phyloP scores from a whole-genome alignment of 352 stramenopile species.

The Phytophthora chlamydospora region DNA sequence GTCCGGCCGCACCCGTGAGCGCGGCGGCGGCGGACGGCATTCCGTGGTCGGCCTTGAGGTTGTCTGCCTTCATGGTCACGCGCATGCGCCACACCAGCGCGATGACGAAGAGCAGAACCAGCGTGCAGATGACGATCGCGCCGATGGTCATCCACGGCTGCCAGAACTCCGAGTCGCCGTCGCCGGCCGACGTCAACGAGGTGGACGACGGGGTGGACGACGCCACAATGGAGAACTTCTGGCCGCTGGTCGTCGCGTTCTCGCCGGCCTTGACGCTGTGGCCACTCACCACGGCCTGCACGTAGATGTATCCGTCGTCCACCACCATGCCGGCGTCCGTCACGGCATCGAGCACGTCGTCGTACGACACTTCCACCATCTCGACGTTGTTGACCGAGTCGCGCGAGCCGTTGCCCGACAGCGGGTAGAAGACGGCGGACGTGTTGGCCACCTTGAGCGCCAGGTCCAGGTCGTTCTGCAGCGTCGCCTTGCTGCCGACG shows the following conservation, averaged over 20 bases:
- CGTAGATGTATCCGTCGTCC: conserved; percentile 48
- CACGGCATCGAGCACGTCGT: conserved; percentile 42
- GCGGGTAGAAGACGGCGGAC: conserved; percentile 56
- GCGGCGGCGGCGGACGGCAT: conserved; percentile 17
- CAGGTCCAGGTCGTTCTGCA: conserved; percentile 81
- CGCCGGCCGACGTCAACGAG: conserved; percentile 25
- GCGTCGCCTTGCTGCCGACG: conserved; percentile 47
- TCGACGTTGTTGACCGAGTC: conserved; percentile 82
- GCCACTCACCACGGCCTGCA: conserved; percentile 67
- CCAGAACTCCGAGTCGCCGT: conserved; percentile 45
- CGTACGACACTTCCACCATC: conserved; percentile 75
- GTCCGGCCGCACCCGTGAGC: conserved; percentile 18
- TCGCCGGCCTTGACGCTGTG: conserved; percentile 70
- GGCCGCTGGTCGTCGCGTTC: conserved; percentile 46
- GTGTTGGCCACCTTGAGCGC: conserved; percentile 60
- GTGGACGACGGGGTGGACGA: conserved; percentile 65
- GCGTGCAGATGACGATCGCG: conserved; percentile 50
- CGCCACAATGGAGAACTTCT: conserved; percentile 80
- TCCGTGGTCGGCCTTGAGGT: conserved; percentile 28
- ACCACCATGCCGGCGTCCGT: conserved; percentile 38
- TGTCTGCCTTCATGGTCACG: conserved; percentile 26
- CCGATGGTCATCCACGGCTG: conserved; percentile 83
- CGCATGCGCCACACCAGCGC: conserved; percentile 57
- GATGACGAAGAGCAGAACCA: conserved; percentile 62
- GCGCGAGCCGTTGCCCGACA: conserved; percentile 63